Evolutionary conservation across 106 monocot species (phyloP), one percentile per base, ranked within the genome.

Genomic region (Amphibolis antarctica): DNA sequence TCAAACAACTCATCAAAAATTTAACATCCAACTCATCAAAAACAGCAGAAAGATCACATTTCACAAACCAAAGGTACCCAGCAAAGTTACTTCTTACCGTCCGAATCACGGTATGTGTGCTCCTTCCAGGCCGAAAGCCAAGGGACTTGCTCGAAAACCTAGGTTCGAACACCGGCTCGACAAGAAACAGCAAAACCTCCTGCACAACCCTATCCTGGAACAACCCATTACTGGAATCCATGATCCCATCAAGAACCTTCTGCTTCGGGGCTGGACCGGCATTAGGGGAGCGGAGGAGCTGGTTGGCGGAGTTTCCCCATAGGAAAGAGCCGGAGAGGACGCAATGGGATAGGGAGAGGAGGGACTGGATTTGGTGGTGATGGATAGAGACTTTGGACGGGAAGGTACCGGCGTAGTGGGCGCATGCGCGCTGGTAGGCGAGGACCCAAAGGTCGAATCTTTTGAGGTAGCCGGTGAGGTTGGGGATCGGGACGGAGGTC

Each of bases 351-450:
- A 74, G 66, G 45, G 58, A 63, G 72, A 71, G 78, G 74, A 80
- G 85, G 64, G 81, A 81, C 55, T 71, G 86, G 75, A 88, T 87
- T 22, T 72, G 70, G 62, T 77, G 59, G 67, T 64, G 67, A 54
- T 66, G 72, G 67, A 89, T 89, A 54, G 89, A 83, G 55, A 55
- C 29, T 22, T 55, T 67, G 0, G 86, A 78, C 4, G 94, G 94
- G 68, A 89, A 89, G 46, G 86, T 69, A 46, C 80, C 83, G 23
- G 86, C 86, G 77, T 53, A 59, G 77, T 83, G 86, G 54, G 94
- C 83, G 68, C 69, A 73, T 52, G 94, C 59, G 63, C 83, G 94
- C 77, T 94, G 89, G 81, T 89, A 94, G n/a, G 94, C 78, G 72
- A 94, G 83, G 48, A 94, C 46, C 89, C 89, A 89, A 42, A 89